Percentiles rank a stretch among this genome's conserved stretches.
Conservation (phyloP, 1,284 basidiomycete species). For the Anthracocystis setariae region DNA sequence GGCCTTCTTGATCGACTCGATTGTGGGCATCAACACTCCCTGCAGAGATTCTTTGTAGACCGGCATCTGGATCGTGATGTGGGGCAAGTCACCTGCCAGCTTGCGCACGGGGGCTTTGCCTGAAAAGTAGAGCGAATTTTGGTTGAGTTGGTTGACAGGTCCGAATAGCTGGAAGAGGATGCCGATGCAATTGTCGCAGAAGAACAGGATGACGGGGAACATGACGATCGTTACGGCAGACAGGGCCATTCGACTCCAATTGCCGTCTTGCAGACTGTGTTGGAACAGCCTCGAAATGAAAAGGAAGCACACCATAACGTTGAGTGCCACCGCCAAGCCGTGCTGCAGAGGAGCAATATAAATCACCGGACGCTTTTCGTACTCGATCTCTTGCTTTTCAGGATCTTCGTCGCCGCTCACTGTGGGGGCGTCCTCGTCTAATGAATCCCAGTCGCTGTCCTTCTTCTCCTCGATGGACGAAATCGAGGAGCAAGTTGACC, state of each 20-base stretch:
- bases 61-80: slow-evolving; percentile 80
- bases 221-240: slow-evolving; percentile 60
- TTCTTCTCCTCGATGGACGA: too few relatives aligned
- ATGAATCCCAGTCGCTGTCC: too few relatives aligned
- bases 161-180: slow-evolving; percentile 51
- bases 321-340: slow-evolving; percentile 74
- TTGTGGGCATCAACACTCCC: slow-evolving; percentile 74
- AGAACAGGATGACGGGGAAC: slow-evolving; percentile 71
- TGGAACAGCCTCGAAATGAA: slow-evolving; percentile 75
- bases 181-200: slow-evolving; percentile 73
- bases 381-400: slow-evolving; percentile 23
- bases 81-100: slow-evolving; percentile 77
- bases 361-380: slow-evolving; percentile 71
- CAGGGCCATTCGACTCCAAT: slow-evolving; percentile 74
- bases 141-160: slow-evolving; percentile 76
- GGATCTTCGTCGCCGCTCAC: slow-evolving; percentile 16
- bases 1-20: slow-evolving; percentile 81
- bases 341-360: slow-evolving; percentile 82
- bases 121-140: slow-evolving; percentile 68
- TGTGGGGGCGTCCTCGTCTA: too few relatives aligned
- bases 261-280: slow-evolving; percentile 77
- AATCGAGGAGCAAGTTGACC: too few relatives aligned
- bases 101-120: slow-evolving; percentile 71
- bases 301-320: slow-evolving; percentile 72
- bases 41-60: slow-evolving; percentile 76